Percentiles rank a stretch among this genome's conserved stretches.
Evolutionary conservation across 1,284 basidiomycete genomes (phyloP).

Genomic region (Tausonia pullulans): DNA sequence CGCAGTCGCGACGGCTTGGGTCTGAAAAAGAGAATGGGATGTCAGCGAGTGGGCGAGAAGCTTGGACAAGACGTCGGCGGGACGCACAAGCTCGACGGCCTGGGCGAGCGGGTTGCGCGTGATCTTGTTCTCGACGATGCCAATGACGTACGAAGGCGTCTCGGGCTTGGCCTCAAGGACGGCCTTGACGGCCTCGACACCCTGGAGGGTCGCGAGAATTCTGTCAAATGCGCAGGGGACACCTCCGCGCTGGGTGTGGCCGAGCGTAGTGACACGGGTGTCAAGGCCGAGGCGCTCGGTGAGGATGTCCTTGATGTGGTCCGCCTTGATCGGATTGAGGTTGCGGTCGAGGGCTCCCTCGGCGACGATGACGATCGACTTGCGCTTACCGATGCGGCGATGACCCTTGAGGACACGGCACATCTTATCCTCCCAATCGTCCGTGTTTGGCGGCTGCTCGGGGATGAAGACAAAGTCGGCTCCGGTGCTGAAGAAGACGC

Average conservation of each 20-base stretch:
- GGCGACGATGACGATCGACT: constrained; percentile 95
- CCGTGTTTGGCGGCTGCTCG: constrained; percentile 66
- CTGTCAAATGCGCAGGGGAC: constrained; percentile 86
- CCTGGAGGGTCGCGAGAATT: constrained; percentile 87
- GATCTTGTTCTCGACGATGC: constrained; percentile 90
- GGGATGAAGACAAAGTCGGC: constrained; percentile 98
- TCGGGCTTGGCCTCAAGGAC: constrained; percentile 79
- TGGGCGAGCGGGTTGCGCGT: constrained; percentile 81
- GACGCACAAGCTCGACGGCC: constrained; percentile 66
- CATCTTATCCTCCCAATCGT: constrained; percentile 86
- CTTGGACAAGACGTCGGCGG: not conserved
- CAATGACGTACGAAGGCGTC: constrained; percentile 95
- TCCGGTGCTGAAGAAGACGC: constrained; percentile 49
- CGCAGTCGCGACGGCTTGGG: constrained; percentile 69
- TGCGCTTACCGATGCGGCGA: constrained; percentile 83
- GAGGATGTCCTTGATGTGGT: constrained; percentile 82
- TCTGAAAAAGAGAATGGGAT: constrained; percentile 42
- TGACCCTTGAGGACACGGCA: constrained; percentile 76
- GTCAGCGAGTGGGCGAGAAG: not conserved
- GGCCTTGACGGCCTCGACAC: constrained; percentile 83
- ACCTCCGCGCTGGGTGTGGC: constrained; percentile 93
- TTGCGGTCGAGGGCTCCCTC: constrained; percentile 85
- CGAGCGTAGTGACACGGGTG: constrained; percentile 93
- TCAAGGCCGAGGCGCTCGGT: constrained; percentile 79
- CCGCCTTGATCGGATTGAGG: constrained; percentile 79